Conservation (phyloP, 306 rosid species). For the Acacia melanoxylon region DNA sequence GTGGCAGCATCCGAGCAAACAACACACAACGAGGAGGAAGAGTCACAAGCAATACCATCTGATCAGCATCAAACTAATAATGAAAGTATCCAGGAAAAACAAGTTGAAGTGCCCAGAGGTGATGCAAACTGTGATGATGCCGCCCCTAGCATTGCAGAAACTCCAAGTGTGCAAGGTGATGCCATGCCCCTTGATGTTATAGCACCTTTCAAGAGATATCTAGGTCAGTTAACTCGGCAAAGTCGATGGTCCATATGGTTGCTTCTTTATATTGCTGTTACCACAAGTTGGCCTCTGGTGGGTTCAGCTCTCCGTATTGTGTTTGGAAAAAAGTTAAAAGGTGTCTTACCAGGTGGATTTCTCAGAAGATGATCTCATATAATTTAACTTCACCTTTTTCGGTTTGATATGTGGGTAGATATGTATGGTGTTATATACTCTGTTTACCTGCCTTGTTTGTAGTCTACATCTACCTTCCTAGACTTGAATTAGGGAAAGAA, state of each 20-base stretch:
- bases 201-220: constrained; percentile 50
- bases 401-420: constrained; percentile 23
- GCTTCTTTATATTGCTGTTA: constrained; percentile 73
- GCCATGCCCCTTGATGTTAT: constrained; percentile 34
- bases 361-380: constrained; percentile 45
- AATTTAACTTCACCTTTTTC: constrained; percentile 19
- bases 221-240: constrained; percentile 51
- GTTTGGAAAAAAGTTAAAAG: constrained; percentile 60
- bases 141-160: constrained; percentile 21
- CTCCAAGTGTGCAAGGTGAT: constrained; percentile 23
- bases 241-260: constrained; percentile 68
- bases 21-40: constrained; percentile 37
- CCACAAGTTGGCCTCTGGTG: constrained; percentile 83
- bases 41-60: constrained; percentile 35
- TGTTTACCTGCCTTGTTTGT: background rate
- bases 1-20: constrained; percentile 66
- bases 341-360: constrained; percentile 48
- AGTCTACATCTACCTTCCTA: constrained; percentile 7
- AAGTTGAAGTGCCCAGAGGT: constrained; percentile 5
- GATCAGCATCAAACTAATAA: constrained; percentile 21
- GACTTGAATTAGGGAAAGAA: background rate
- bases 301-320: constrained; percentile 64
- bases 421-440: constrained; percentile 12
- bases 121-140: constrained; percentile 33
- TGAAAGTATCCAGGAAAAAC: constrained; percentile 32